phyloP scores from a whole-genome alignment of 257 asterid genomes.

The Penstemon barbatus region DNA sequence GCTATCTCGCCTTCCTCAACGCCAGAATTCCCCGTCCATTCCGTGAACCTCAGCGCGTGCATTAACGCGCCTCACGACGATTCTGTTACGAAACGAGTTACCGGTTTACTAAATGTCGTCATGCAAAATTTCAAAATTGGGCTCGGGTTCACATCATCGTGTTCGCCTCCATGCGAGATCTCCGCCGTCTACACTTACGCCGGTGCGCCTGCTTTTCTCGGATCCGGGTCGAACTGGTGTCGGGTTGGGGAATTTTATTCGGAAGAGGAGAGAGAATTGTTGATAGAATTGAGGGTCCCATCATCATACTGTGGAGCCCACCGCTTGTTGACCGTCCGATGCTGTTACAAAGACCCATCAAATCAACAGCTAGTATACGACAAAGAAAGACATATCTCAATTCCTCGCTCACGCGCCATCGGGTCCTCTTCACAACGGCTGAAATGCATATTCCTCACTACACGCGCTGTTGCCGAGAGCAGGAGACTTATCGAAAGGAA shows the following conservation, averaged over 20 bases:
- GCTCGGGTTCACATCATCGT: constrained; percentile 43
- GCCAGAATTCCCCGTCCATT: constrained; percentile 62
- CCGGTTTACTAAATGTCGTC: constrained; percentile 46
- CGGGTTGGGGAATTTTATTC: constrained; percentile 74
- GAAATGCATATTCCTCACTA: constrained; percentile 57
- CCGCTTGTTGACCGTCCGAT: constrained; percentile 75
- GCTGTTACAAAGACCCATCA: constrained; percentile 88
- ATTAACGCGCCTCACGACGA: constrained; percentile 44
- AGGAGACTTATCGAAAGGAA: constrained; percentile 51
- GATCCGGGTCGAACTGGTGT: constrained; percentile 67
- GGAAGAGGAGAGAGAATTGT: constrained; percentile 72
- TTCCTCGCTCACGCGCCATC: constrained; percentile 80
- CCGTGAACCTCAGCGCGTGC: constrained; percentile 56
- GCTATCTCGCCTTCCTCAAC: constrained; percentile 60
- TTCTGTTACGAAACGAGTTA: constrained; percentile 39
- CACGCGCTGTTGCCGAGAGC: constrained; percentile 90
- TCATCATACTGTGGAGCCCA: constrained; percentile 65
- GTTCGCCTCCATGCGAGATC: constrained; percentile 64
- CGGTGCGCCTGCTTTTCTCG: constrained; percentile 53
- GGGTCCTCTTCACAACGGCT: constrained; percentile 71
- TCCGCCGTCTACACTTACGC: constrained; percentile 59
- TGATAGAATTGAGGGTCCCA: constrained; percentile 85
- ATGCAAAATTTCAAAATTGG: constrained; percentile 62
- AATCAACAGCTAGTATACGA: constrained; percentile 62
- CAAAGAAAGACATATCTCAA: constrained; percentile 53